Evolutionary conservation across 2,329 filamentous ascomycete genomes (phyloP), one percentile per base, ranked within the genome.

Genomic region (Colletotrichum musicola): DNA sequence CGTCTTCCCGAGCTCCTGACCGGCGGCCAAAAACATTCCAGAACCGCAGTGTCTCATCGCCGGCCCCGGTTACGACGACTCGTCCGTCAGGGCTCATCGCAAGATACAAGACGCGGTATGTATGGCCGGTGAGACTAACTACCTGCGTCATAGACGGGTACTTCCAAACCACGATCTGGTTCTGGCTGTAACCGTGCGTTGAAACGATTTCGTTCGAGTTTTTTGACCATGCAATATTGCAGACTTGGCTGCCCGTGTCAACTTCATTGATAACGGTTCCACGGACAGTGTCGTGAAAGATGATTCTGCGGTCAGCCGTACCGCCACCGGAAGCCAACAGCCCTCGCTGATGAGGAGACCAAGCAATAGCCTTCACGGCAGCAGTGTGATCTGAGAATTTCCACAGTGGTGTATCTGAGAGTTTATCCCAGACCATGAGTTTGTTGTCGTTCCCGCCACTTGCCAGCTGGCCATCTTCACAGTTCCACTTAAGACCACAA

Each of bases 161-260:
- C 77, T 99, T 99, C 96, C 96, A 99, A 63, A 99, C 94, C 44
- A 98, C 95, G 74, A 99, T 98, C 80, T 98, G 96, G 78, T 99
- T 98, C 77, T 99, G 96, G 73, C 92, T 95, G 82, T 98, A 99
- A 6, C 96, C 96, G 77, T 99, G 96, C 1, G 96, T 99, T 58
- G 92, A 95, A 62, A 99, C 95, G 66, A 99, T 94, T 80, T 99
- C 96, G 78, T 98, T 97, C 7, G 94, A 97, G 79, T 98, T 97
- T 77, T 97, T 97, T 18, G 92, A 96, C 95, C 97, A 99, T 4
- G 95, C 93, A 50, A 99, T 85, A 77, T 99, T 99, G 82, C 96
- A 99, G n/a, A 99, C 96, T 80, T 99, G 96, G 75, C 94, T 97
- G 57, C 96, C 96, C 0, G 96, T 99, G 77, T 99, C 96, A 70